A percentile compares a stretch with the other conserved stretches of the same genome.
These are phyloP conservation scores for Cercospora brassicicola DNA, from an alignment of 2,329 filamentous ascomycete genomes.

Conservation along the genomic window DNA sequence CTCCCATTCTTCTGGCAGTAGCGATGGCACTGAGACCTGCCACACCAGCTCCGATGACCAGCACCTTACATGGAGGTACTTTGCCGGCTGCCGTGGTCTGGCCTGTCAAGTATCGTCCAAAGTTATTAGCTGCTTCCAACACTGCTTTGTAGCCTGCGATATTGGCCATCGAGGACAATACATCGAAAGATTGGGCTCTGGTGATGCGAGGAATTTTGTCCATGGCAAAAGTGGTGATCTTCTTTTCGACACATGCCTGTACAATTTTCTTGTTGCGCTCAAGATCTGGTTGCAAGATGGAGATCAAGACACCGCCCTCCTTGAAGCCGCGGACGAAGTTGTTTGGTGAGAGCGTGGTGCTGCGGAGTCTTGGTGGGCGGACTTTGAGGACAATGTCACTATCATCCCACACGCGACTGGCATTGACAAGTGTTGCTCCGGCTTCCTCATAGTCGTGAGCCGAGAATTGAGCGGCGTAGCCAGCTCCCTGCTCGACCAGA, in stretches of 20 bases:
- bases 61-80: conserved; percentile 85
- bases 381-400: conserved; percentile 84
- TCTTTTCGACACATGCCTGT: conserved; percentile 67
- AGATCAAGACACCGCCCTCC: conserved; percentile 72
- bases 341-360: conserved; percentile 43
- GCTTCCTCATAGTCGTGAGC: conserved; percentile 75
- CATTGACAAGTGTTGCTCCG: conserved; percentile 74
- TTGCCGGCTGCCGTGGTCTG: conserved; percentile 88
- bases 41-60: conserved; percentile 87
- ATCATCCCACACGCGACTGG: conserved; percentile 67
- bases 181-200: conserved; percentile 83
- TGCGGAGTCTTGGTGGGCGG: conserved; percentile 65
- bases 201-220: conserved; percentile 90
- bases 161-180: conserved; percentile 86
- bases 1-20: conserved; percentile 80
- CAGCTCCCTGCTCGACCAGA: conserved; percentile 78
- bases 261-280: conserved; percentile 75
- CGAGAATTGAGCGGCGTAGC: conserved; percentile 71
- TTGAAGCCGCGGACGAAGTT: conserved; percentile 69
- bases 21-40: conserved; percentile 86
- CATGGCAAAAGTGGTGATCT: conserved; percentile 82
- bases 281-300: conserved; percentile 69
- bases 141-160: conserved; percentile 93
- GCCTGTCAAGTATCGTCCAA: conserved; percentile 82
- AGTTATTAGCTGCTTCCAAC: conserved; percentile 83